Base-by-base conservation (phyloP, 1,284 basidiomycete species). In the Ceratorhiza oryzae-sativae region DNA sequence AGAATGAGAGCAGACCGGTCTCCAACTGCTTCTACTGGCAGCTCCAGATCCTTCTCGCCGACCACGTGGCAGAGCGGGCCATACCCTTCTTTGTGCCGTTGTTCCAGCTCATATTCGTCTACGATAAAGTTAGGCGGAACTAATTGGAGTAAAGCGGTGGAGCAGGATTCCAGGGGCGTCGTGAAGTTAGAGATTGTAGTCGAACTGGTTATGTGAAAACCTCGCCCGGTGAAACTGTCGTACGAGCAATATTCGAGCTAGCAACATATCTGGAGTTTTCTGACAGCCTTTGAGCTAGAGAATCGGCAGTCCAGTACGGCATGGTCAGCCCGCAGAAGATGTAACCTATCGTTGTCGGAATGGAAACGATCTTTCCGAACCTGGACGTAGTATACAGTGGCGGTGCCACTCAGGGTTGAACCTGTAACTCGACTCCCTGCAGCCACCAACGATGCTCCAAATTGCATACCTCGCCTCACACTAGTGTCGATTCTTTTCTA, bases 1-100 rank as follows among this genome's bases (percentile, higher is more conserved):
- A 72, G 51, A 48, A 75, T 55, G 12, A 58, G 46, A 36, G 68
- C 59, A 73, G 39, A 49, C 13, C 71, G 67, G 32, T 63, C 51
- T 23, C 58, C 58, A n/a, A 75, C 51, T 20, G 73, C 73, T 23
- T 71, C 71, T 3, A 75, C 73, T 1, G 75, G 75, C 55, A 62
- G 67, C 61, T 75, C 75, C 30, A 75, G 56, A 30, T 75, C 75
- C 46, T 49, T 55, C n/a, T 74, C 68, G 5, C 75, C 75, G 49
- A 62, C 71, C 8, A 73, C 62, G 30, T 61, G 58, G 59, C 59
- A 61, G n/a, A 56, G 41, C 10, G 65, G 65, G 20, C 65, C 59
- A 20, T 62, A 70, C 6, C 67, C 67, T 51, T 68, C 62, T 48
- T 56, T 39, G 39, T 72, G 49, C 39, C 71, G 49, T 30, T 73